Evolutionary conservation across 805 yeast genomes (phyloP), one percentile per base, ranked within the genome.

Genomic region (Yueomyces sp.): DNA sequence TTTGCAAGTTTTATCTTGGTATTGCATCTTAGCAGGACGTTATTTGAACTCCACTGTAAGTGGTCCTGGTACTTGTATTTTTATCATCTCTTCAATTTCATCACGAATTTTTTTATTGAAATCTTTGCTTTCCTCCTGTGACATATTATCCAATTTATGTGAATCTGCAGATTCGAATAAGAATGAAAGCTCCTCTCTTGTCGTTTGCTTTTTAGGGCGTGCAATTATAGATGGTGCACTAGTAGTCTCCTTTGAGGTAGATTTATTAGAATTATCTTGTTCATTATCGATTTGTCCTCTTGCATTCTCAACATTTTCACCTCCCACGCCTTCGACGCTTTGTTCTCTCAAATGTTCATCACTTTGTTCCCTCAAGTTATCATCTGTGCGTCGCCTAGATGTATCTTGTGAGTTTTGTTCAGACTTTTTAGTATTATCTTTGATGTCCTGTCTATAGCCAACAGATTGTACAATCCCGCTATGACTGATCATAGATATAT

Each of bases 401-500:
- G 19, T 19, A 19, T 19, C 19, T 19, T 19, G 19, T 19, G 19
- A 19, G 19, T 19, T 19, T 19, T 19, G 19, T 19, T 19, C 19
- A 19, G 19, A 19, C 19, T 19, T 19, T 19, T 19, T 19, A 19
- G 19, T 19, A 19, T 1, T 19, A 19, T 19, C 19, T 19, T 19
- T 19, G 19, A 19, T 19, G 19, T 19, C 19, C 19, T 19, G 19
- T 19, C 33, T 9, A 30, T 30, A 6, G 33, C 9, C 6, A 6
- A 6, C 33, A 30, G 33, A 56, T 3, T 55, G 42, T 5, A 60
- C 64, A 26, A 60, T 59, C 5, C 63, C 64, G 42, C 64, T 59
- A 43, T 60, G 58, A 41, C 55, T 57, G 28, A 61, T 54, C 65
- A 61, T 59, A 2, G 63, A 59, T n/a, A 61, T 61, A 42, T 61